These are phyloP conservation scores for Ehretia macrophylla DNA, from an alignment of 257 asterid genomes.

Conservation along the genomic window DNA sequence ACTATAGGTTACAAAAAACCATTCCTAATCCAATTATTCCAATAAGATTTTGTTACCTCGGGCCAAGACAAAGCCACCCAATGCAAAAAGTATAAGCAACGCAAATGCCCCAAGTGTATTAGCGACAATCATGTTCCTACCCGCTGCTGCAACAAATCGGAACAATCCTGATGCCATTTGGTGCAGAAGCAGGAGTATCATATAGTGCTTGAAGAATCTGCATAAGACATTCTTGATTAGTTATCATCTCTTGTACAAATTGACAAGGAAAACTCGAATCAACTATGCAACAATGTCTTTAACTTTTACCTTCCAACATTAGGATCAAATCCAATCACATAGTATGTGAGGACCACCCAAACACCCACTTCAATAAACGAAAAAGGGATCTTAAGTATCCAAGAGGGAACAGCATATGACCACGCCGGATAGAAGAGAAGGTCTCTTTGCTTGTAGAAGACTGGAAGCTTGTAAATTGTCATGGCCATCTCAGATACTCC, in stretches of 20 bases:
- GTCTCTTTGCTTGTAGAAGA: slow-evolving; percentile 87
- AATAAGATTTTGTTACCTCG: slow-evolving; percentile 42
- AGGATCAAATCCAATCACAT: slow-evolving; percentile 87
- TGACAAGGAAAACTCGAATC: background rate
- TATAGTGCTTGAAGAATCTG: slow-evolving; percentile 67
- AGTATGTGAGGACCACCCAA: slow-evolving; percentile 82
- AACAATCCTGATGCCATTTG: slow-evolving; percentile 92
- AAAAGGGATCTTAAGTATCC: slow-evolving; percentile 74
- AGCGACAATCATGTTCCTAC: slow-evolving; percentile 84
- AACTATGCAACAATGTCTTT: background rate
- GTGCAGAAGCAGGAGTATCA: slow-evolving; percentile 63
- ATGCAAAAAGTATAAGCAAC: slow-evolving; percentile 71
- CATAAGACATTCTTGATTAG: background rate
- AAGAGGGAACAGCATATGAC: slow-evolving; percentile 79
- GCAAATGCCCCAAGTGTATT: slow-evolving; percentile 89
- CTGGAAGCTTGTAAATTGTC: slow-evolving; percentile 78
- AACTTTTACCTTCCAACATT: slow-evolving; percentile 51
- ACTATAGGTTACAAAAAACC: background rate
- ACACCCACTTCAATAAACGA: slow-evolving; percentile 62
- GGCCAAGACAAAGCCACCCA: slow-evolving; percentile 87
- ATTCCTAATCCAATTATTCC: background rate
- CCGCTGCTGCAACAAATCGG: slow-evolving; percentile 79
- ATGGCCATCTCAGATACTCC: slow-evolving; percentile 84
- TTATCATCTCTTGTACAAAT: background rate
- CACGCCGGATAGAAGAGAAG: slow-evolving; percentile 80